phyloP scores from a whole-genome alignment of 2,329 filamentous ascomycete species.

The Microdochium trichocladiopsis region DNA sequence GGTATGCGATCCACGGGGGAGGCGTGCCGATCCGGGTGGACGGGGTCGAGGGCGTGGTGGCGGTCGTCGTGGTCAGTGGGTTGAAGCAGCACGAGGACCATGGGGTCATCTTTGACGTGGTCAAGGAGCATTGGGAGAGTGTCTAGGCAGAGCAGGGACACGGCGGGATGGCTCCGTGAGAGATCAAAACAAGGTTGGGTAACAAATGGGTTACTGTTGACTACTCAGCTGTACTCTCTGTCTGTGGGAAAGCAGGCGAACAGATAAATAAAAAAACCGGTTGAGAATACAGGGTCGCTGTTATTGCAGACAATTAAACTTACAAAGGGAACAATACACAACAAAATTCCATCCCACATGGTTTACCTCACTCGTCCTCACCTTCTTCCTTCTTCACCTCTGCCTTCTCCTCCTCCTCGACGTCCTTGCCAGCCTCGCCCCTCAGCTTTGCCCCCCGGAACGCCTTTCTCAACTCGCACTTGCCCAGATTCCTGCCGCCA shows the following conservation, averaged over 20 bases:
- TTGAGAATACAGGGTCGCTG: too few relatives aligned
- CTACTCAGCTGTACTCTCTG: too few relatives aligned
- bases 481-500: conserved; percentile 28
- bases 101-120: conserved; percentile 63
- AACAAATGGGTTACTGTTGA: too few relatives aligned
- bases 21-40: conserved; percentile 65
- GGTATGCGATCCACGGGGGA: conserved; percentile 74
- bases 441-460: conserved; percentile 21
- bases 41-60: conserved; percentile 70
- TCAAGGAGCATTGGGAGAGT: conserved; percentile 42
- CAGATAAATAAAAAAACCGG: too few relatives aligned
- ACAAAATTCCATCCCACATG: background rate
- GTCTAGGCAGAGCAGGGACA: background rate
- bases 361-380: background rate
- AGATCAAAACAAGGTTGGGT: too few relatives aligned
- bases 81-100: conserved; percentile 74
- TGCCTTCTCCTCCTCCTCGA: conserved; percentile 3
- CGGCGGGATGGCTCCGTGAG: background rate
- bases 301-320: too few relatives aligned
- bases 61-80: conserved; percentile 68
- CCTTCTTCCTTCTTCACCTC: conserved; percentile 5
- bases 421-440: conserved; percentile 6
- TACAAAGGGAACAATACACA: background rate
- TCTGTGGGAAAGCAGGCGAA: too few relatives aligned
- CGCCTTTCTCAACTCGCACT: conserved; percentile 31